phyloP scores from a whole-genome alignment of 176 grass and related monocot genomes.

The Raddia guianensis region DNA sequence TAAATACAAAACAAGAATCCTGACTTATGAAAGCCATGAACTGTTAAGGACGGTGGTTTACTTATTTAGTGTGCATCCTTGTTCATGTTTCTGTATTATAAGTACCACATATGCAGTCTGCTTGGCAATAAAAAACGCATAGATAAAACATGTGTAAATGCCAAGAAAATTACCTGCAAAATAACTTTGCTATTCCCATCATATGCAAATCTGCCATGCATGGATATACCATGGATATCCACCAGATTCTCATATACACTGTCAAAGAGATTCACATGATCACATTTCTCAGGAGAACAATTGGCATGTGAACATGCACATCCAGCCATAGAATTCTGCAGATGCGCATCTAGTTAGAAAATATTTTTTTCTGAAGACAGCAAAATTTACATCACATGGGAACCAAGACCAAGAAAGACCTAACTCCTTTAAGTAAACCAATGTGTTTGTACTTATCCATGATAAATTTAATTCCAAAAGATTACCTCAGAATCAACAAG shows the following conservation, averaged over 20 bases:
- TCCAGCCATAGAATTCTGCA: conserved; percentile 60
- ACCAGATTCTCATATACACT: conserved; percentile 56
- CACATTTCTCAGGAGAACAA: conserved; percentile 71
- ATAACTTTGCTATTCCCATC: conserved; percentile 66
- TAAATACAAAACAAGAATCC: neutral
- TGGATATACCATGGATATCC: conserved; percentile 62
- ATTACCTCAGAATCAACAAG: conserved; percentile 71
- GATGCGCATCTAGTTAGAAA: conserved; percentile 39
- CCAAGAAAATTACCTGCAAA: conserved; percentile 67
- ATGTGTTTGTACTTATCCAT: conserved; percentile 23
- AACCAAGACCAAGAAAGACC: neutral
- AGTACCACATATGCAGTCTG: neutral
- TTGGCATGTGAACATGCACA: conserved; percentile 57
- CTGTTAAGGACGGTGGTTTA: neutral
- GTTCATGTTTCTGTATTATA: neutral
- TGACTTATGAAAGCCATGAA: neutral
- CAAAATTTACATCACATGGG: neutral
- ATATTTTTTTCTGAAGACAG: conserved; percentile 23
- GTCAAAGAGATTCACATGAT: conserved; percentile 75
- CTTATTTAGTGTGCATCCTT: neutral
- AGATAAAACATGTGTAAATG: neutral
- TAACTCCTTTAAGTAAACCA: neutral
- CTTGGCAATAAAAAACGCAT: neutral
- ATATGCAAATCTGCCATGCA: conserved; percentile 82
- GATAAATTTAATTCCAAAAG: neutral